phyloP scores from a whole-genome alignment of 148 eudicot genomes.

The Amaranthus cruentus region DNA sequence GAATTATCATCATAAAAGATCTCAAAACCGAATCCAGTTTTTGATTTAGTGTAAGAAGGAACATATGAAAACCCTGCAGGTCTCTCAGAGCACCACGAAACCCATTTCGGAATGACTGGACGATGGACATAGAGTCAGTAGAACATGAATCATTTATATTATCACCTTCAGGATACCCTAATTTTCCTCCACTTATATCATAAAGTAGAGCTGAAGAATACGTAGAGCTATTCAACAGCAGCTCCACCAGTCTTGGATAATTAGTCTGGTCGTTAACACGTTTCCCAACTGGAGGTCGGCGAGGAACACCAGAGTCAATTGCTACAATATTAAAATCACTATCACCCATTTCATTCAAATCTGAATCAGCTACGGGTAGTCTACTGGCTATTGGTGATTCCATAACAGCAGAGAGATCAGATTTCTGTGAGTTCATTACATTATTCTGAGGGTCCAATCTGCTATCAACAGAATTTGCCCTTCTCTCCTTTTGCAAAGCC shows the following conservation, averaged over 20 bases:
- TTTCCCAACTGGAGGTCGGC: slow-evolving; percentile 93
- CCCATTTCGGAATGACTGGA: slow-evolving; percentile 72
- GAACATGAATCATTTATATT: slow-evolving; percentile 21
- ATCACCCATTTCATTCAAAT: slow-evolving; percentile 30
- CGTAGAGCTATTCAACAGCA: slow-evolving; percentile 74
- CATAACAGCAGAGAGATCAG: slow-evolving; percentile 51
- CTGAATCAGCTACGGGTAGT: slow-evolving; percentile 38
- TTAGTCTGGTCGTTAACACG: slow-evolving; percentile 81
- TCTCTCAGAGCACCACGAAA: slow-evolving; percentile 86
- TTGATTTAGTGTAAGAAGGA: slow-evolving; percentile 87
- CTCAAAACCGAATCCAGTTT: slow-evolving; percentile 75
- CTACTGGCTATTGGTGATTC: slow-evolving; percentile 54
- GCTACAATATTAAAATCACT: slow-evolving; percentile 68
- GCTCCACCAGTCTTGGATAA: slow-evolving; percentile 91
- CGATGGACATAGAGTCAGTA: slow-evolving; percentile 51
- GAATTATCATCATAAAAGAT: slow-evolving; percentile 52
- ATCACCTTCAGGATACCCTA: slow-evolving; percentile 54
- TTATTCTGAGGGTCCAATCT: slow-evolving; percentile 46
- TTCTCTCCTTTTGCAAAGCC: slow-evolving; percentile 68
- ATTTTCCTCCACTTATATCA: slow-evolving; percentile 81
- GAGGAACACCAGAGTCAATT: slow-evolving; percentile 97
- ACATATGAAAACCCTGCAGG: slow-evolving; percentile 96
- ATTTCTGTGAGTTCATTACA: slow-evolving; percentile 42
- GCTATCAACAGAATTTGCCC: slow-evolving; percentile 68
- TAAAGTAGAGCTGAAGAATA: slow-evolving; percentile 67